Evolutionary conservation across 2,329 filamentous ascomycete species (phyloP).

Genomic region (Exophiala viscosa): DNA sequence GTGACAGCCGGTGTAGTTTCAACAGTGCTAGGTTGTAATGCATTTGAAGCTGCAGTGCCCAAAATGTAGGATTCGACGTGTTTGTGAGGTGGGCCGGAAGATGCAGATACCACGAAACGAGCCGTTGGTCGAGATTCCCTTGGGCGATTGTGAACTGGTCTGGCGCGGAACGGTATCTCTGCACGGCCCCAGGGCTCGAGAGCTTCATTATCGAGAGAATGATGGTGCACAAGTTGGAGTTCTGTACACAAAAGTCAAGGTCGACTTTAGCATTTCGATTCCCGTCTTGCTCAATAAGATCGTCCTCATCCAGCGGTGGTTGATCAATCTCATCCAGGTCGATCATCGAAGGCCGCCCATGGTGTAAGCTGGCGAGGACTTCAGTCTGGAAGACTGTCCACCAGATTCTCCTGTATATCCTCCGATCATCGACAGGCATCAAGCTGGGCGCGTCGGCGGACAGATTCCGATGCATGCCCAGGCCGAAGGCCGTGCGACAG

Average conservation of each 20-base stretch:
- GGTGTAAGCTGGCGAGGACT: conserved; percentile 43
- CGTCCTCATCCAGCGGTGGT: conserved; percentile 47
- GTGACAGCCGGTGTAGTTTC: conserved; percentile 3
- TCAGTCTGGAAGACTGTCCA: conserved; percentile 45
- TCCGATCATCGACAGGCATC: conserved; percentile 40
- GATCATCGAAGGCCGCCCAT: conserved; percentile 53
- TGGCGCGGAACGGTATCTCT: not conserved
- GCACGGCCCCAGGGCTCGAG: not conserved
- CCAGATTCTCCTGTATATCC: conserved; percentile 44
- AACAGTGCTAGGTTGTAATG: conserved; percentile 14
- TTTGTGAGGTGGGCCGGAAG: not conserved
- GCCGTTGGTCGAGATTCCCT: not conserved
- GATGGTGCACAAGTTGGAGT: conserved; percentile 46
- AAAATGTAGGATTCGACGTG: not conserved
- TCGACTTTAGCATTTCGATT: conserved; percentile 45
- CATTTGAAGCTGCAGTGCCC: conserved; percentile 8
- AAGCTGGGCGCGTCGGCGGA: conserved; percentile 33
- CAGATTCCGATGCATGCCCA: conserved; percentile 52
- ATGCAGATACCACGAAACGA: conserved; percentile 6
- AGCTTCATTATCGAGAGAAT: conserved; percentile 41
- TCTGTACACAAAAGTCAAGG: conserved; percentile 46
- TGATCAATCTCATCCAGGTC: conserved; percentile 28
- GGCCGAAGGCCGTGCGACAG: conserved; percentile 49
- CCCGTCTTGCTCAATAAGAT: conserved; percentile 47
- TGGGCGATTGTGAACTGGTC: not conserved